Evolutionary conservation across 1,139 yeast species (phyloP), one percentile per base, ranked within the genome.

Genomic region (Arxiozyma telluris): DNA sequence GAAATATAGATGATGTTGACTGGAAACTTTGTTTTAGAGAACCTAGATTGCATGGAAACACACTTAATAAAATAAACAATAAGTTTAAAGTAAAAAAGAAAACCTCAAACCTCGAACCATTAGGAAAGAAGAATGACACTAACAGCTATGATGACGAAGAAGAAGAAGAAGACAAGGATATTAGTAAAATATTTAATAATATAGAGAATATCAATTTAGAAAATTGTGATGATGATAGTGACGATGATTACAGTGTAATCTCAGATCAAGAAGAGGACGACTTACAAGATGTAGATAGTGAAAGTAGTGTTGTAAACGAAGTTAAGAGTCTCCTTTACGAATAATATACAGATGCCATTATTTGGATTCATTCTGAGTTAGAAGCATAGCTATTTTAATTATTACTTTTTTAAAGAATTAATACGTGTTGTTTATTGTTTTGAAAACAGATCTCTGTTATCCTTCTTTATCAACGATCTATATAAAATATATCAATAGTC

Each of bases 91-190:
- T 20, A 20, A 45, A 22, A 22, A 45, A 20, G 18, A 17, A 18
- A 30, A 8, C 18, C 6, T 25, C 11, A 7, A 30, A 34, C n/a
- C 17, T 34, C 3, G 39, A 34, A 15, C 39, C 9, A 6, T 34
- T 34, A 34, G n/a, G 8, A 34, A 34, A 4, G 6, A 12, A 12
- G 12, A 12, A 44, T 25, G 18, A 44, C 11, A 44, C 39, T 6
- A 21, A 25, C 18, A 44, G 20, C 27, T 15, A 12, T 25, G 44
- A 22, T 22, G 41, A 15, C 4, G 25, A 46, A 3, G 59, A 53
- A 4, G 60, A 53, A 9, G 64, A 57, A 4, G 60, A 52, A 7
- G 58, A 53, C 8, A 58, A 55, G 18, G 57, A 52, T 20, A 21
- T 15, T 20, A 25, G 53, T 42, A 23, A 45, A 22, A 3, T 53